Evolutionary conservation across 768 basidiomycete species (phyloP).

Genomic region (Boletus huronensis): DNA sequence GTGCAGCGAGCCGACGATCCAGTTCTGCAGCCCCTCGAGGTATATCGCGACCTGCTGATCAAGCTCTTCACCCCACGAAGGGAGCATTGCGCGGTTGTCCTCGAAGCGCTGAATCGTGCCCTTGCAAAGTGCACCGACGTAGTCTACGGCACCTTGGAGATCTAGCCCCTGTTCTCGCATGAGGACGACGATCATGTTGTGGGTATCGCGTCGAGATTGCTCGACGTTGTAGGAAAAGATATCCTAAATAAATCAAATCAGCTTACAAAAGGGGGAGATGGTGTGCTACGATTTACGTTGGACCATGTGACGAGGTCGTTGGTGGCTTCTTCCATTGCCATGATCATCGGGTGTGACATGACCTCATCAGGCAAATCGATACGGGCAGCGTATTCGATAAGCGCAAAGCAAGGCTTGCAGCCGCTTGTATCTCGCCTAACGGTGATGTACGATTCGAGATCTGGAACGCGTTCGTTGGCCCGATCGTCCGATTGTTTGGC

Average conservation of each 20-base stretch:
- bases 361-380: constrained; percentile 55
- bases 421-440: constrained; percentile 54
- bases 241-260: constrained; percentile 41
- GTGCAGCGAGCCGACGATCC: constrained; percentile 69
- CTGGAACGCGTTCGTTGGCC: constrained; percentile 34
- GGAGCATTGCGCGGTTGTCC: constrained; percentile 44
- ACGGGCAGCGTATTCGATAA: constrained; percentile 52
- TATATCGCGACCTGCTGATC: constrained; percentile 58
- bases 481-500: constrained; percentile 43
- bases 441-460: constrained; percentile 50
- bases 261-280: not conserved
- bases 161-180: constrained; percentile 56
- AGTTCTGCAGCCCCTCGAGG: constrained; percentile 60
- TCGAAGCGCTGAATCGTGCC: constrained; percentile 52
- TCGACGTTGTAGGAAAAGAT: constrained; percentile 77
- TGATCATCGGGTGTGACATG: constrained; percentile 47
- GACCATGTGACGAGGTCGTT: constrained; percentile 53
- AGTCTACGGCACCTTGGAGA: constrained; percentile 61
- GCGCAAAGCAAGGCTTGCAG: constrained; percentile 46
- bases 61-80: constrained; percentile 60
- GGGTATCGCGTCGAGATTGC: constrained; percentile 63
- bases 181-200: constrained; percentile 72
- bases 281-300: constrained; percentile 34
- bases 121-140: constrained; percentile 58
- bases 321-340: constrained; percentile 42